Evolutionary conservation across 768 basidiomycete genomes (phyloP).

Genomic region (Agaricus blazei): DNA sequence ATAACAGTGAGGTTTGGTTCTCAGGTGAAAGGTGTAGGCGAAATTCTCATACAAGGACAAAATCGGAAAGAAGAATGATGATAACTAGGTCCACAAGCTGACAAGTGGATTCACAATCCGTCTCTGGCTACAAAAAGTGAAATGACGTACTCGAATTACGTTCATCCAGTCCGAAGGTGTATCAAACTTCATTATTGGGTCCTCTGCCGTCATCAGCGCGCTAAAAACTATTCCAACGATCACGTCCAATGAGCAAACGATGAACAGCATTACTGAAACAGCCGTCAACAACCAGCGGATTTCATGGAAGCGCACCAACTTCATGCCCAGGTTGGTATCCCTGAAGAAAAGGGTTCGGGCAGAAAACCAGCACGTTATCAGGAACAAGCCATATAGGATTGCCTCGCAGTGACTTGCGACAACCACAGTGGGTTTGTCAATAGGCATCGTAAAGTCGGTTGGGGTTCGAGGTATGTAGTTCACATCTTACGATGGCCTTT

Average conservation of each 20-base stretch:
- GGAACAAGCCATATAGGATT: background rate
- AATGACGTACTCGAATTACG: background rate
- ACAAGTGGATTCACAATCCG: background rate
- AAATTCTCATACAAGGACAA: background rate
- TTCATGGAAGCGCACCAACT: background rate
- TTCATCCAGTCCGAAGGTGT: slow-evolving; percentile 1
- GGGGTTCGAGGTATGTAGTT: too few species aligned
- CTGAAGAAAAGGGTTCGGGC: background rate
- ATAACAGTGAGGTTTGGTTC: background rate
- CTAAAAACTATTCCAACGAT: background rate
- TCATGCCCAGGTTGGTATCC: background rate
- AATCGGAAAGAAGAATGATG: background rate
- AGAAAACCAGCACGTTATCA: background rate
- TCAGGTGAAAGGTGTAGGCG: background rate
- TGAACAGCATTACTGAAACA: background rate
- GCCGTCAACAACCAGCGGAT: slow-evolving; percentile 2
- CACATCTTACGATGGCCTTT: too few species aligned
- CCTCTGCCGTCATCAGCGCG: background rate
- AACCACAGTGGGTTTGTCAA: slow-evolving; percentile 47
- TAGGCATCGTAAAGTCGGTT: too few species aligned
- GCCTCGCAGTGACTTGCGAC: slow-evolving; percentile 73
- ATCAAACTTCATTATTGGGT: background rate
- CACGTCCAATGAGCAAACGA: background rate
- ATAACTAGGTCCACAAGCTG: background rate
- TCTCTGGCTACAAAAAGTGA: background rate